These are phyloP conservation scores for Boletus subcaerulescens DNA, from an alignment of 768 basidiomycete species.

Conservation along the genomic window DNA sequence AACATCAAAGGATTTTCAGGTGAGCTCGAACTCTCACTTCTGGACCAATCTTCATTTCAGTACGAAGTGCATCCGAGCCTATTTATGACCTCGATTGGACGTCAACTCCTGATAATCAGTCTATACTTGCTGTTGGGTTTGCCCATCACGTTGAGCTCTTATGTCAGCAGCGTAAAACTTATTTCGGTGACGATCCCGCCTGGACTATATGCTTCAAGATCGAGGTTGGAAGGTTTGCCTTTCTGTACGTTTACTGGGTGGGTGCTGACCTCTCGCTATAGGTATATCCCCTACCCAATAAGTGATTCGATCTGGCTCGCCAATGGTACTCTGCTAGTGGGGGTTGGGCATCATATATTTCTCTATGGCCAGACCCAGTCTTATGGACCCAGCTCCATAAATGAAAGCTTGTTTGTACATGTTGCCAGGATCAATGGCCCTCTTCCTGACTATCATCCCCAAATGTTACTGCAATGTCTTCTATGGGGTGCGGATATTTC, in stretches of 20 bases:
- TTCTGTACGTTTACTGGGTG: not conserved
- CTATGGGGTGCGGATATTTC: constrained; percentile 69
- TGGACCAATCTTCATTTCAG: not conserved
- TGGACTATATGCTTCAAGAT: constrained; percentile 74
- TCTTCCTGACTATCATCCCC: constrained; percentile 88
- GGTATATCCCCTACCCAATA: constrained; percentile 75
- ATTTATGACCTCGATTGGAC: constrained; percentile 92
- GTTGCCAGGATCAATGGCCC: constrained; percentile 85
- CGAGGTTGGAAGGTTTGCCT: constrained; percentile 64
- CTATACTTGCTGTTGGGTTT: constrained; percentile 89
- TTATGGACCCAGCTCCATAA: constrained; percentile 18
- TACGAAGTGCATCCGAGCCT: constrained; percentile 40
- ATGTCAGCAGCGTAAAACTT: constrained; percentile 91
- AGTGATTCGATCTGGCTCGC: constrained; percentile 91
- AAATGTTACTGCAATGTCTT: constrained; percentile 87
- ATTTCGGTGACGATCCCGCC: constrained; percentile 78
- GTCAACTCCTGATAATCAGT: constrained; percentile 84
- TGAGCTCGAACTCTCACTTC: constrained; percentile 29
- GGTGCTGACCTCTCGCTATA: constrained; percentile 28
- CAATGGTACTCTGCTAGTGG: constrained; percentile 77
- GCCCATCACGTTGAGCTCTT: constrained; percentile 74
- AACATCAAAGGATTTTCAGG: constrained; percentile 65
- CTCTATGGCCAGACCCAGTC: constrained; percentile 58
- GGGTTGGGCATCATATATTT: constrained; percentile 79
- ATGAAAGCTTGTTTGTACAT: constrained; percentile 70